Evolutionary conservation across 163 green algal genomes (phyloP).

Genomic region (Picocystis sp.): DNA sequence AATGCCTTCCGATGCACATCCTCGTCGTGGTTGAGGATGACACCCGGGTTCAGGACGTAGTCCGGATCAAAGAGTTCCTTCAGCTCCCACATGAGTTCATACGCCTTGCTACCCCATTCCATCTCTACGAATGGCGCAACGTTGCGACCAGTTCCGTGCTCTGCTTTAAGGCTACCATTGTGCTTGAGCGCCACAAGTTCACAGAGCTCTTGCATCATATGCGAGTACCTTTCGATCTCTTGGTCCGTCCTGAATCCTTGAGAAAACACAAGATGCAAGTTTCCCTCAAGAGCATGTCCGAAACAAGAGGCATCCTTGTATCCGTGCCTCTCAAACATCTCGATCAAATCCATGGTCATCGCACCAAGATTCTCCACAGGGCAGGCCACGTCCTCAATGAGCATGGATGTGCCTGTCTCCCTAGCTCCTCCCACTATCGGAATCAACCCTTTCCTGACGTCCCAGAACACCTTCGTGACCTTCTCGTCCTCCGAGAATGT

Average conservation of each 20-base stretch:
- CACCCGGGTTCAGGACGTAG: constrained; percentile 80
- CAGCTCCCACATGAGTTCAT: constrained; percentile 93
- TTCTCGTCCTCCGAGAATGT: constrained; percentile 62
- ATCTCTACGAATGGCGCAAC: constrained; percentile 91
- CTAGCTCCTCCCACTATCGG: constrained; percentile 79
- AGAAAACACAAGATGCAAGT: constrained; percentile 92
- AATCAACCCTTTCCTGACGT: constrained; percentile 88
- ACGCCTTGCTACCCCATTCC: constrained; percentile 86
- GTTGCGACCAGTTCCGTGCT: constrained; percentile 88
- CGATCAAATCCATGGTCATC: constrained; percentile 89
- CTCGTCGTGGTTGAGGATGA: constrained; percentile 59
- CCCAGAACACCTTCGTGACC: constrained; percentile 79
- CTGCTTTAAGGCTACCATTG: constrained; percentile 65
- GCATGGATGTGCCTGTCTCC: constrained; percentile 80
- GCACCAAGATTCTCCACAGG: constrained; percentile 80
- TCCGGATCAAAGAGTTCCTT: constrained; percentile 89
- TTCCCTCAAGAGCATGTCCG: constrained; percentile 91
- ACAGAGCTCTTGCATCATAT: constrained; percentile 96
- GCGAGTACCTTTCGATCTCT: constrained; percentile 77
- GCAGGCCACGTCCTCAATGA: constrained; percentile 95
- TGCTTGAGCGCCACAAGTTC: constrained; percentile 92
- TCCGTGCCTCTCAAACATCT: constrained; percentile 60
- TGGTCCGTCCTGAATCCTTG: constrained; percentile 80
- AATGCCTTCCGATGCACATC: constrained; percentile 52
- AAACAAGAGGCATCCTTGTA: constrained; percentile 92